These are phyloP conservation scores for Micractinium sp. DNA, from an alignment of 139 green algal genomes.

Conservation along the genomic window DNA sequence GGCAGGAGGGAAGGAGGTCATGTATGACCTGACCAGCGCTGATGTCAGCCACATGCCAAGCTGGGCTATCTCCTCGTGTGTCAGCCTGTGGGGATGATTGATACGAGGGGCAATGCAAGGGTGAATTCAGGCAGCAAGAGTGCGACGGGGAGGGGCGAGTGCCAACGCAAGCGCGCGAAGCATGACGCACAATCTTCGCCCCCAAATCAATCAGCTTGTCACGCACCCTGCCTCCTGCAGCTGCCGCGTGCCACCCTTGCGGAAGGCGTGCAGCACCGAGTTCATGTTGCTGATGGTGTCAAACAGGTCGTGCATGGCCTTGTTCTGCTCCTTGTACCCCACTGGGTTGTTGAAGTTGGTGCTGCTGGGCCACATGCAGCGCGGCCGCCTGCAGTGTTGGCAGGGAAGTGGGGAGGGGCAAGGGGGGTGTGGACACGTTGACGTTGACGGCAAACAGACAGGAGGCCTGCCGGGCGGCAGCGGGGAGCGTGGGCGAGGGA, in stretches of 20 bases:
- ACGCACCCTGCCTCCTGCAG: background rate
- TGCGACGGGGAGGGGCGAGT: background rate
- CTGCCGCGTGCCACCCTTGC: constrained; percentile 9
- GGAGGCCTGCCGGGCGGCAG: no score
- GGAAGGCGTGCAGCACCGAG: background rate
- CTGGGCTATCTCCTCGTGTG: background rate
- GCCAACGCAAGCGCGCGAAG: background rate
- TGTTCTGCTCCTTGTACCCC: background rate
- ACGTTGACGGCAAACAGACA: no score
- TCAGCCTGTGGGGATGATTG: background rate
- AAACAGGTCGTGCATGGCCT: background rate
- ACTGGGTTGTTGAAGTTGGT: background rate
- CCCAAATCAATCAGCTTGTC: background rate
- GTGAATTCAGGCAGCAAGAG: background rate
- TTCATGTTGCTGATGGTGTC: background rate
- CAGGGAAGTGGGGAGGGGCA: no score
- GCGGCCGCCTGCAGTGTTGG: background rate
- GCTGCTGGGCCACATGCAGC: background rate
- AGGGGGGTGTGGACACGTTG: no score
- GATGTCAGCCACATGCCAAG: background rate
- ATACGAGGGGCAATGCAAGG: background rate
- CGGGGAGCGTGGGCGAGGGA: background rate
- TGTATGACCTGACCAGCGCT: background rate
- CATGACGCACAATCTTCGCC: background rate
- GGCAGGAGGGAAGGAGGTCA: background rate